Base-by-base conservation (phyloP, 768 basidiomycete species). In the Rhodotorula paludigena region DNA sequence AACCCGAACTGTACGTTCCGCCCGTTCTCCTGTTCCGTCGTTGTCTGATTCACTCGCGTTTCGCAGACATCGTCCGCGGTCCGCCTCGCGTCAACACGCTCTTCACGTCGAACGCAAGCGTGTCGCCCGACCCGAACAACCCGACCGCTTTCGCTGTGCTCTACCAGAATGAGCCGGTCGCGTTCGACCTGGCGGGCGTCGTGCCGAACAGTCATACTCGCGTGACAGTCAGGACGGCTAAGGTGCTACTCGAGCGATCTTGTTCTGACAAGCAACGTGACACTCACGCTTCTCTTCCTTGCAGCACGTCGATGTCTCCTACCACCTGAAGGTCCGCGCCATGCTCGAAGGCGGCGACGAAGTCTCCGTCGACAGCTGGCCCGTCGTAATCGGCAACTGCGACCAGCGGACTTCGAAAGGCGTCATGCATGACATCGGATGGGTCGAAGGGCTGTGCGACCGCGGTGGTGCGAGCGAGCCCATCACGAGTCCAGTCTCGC, bases 291-390 rank as follows among this genome's bases (percentile, higher is more conserved):
- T 18, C 14, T 0, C 33, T 35, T 5, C 0, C 45, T 15, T 5
- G 51, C 63, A 69, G 64, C 64, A 71, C 53, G 53, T 71, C 57
- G 69, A 71, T 28, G 60, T 71, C 47, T 32, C 60, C 10, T 71
- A 71, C 61, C 61, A 66, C 30, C 61, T 71, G 47, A 63, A 71
- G 35, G 21, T 71, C 10, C 64, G 64, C 30, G 69, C 61, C 15
- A 59, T 63, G 45, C 32, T 71, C 61, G 69, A 71, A 47, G 64
- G 61, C 42, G 64, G 57, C 44, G 69, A 63, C n/a, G 69, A 71
- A 32, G 12, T 71, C 64, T 3, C 47, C 1, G 35, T 71, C 53
- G 69, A 71, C 45, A n/a, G 51, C 38, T 71, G 69, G 69, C 45
- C 53, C 38, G 61, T 66, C 52, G 35, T 71, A 23, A n/a, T 71